phyloP scores from a whole-genome alignment of 1,139 yeast genomes.

The Magnusiomyces sp. region DNA sequence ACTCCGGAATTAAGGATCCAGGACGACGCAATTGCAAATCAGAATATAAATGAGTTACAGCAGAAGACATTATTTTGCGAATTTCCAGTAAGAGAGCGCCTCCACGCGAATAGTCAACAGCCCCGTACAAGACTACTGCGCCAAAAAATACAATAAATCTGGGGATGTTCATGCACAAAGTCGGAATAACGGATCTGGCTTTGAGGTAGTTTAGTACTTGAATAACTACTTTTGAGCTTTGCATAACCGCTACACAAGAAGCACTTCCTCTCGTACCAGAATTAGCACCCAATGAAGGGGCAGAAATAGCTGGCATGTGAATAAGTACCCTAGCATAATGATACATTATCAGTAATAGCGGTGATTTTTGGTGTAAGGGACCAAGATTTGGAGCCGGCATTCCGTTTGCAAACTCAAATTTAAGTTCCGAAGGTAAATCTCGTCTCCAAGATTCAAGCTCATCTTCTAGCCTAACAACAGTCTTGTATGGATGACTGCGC shows the following conservation, averaged over 20 bases:
- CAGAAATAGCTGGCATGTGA: conserved; percentile 65
- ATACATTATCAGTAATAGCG: conserved; percentile 55
- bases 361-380: conserved; percentile 44
- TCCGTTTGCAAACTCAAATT: conserved; percentile 62
- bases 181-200: conserved; percentile 35
- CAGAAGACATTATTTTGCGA: conserved; percentile 34
- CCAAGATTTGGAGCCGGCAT: conserved; percentile 36
- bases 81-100: conserved; percentile 72
- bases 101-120: conserved; percentile 74
- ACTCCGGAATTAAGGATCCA: conserved; percentile 21
- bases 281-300: conserved; percentile 24
- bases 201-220: conserved; percentile 48
- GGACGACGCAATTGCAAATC: conserved; percentile 24
- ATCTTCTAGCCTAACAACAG: conserved; percentile 46
- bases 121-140: conserved; percentile 66
- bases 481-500: conserved; percentile 40
- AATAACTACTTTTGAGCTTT: conserved; percentile 60
- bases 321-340: conserved; percentile 75
- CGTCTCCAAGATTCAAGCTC: conserved; percentile 73
- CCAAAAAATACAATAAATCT: conserved; percentile 62
- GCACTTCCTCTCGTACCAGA: conserved; percentile 40
- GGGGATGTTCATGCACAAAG: conserved; percentile 66
- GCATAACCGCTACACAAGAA: conserved; percentile 63
- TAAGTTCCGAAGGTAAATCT: conserved; percentile 53
- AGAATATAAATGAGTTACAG: conserved; percentile 21